phyloP scores from a whole-genome alignment of 2,329 filamentous ascomycete genomes.

The Microdochium trichocladiopsis region DNA sequence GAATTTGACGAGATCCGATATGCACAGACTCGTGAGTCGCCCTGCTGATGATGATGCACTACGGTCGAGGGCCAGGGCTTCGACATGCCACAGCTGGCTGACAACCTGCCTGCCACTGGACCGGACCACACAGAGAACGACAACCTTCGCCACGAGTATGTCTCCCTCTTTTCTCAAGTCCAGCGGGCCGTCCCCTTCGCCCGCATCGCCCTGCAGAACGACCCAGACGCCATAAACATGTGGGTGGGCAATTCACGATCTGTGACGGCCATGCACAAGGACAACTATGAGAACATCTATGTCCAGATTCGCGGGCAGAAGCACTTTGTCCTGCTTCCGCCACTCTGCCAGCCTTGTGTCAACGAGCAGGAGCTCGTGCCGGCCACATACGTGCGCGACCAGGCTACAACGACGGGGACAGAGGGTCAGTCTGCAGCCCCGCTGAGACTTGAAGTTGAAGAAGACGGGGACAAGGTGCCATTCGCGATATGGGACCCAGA shows the following conservation, averaged over 20 bases:
- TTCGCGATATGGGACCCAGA: constrained; percentile 75
- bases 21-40: constrained; percentile 61
- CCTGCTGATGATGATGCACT: no score
- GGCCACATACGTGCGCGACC: constrained; percentile 49
- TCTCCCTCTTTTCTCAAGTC: constrained; percentile 53
- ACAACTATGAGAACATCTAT: constrained; percentile 83
- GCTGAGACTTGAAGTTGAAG: constrained; percentile 23
- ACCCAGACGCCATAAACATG: constrained; percentile 72
- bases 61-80: no score
- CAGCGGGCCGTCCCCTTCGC: constrained; percentile 63
- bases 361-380: constrained; percentile 51
- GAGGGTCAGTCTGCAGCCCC: constrained; percentile 8
- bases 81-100: constrained; percentile 1
- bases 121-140: constrained; percentile 58
- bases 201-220: constrained; percentile 57
- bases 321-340: constrained; percentile 69
- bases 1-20: constrained; percentile 51
- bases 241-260: constrained; percentile 73
- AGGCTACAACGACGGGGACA: constrained; percentile 5
- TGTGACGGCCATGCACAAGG: constrained; percentile 68
- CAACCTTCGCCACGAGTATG: constrained; percentile 70
- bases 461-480: constrained; percentile 40
- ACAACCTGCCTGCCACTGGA: neutral
- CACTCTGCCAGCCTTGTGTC: constrained; percentile 61
- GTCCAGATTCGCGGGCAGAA: constrained; percentile 68